These are phyloP conservation scores for Alternaria novae-zelandiae DNA, from an alignment of 2,329 filamentous ascomycete species.

Conservation along the genomic window DNA sequence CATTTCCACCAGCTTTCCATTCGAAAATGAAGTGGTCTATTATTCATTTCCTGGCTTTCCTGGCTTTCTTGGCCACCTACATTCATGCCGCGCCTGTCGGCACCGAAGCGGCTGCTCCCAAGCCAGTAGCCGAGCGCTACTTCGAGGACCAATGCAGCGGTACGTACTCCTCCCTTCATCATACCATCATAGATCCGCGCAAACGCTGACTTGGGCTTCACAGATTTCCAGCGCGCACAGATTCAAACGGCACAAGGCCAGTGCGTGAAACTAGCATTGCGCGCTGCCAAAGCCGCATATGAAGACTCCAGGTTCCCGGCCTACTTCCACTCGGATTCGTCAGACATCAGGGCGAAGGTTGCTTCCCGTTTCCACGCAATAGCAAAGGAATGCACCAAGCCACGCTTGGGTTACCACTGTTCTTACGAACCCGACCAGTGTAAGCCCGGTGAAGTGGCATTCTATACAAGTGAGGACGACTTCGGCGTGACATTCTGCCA, in stretches of 20 bases:
- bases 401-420: background rate
- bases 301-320: background rate
- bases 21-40: background rate
- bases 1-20: background rate
- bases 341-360: background rate
- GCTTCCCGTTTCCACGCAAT: background rate
- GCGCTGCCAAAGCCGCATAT: background rate
- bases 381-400: background rate
- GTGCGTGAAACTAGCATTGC: background rate
- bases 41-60: background rate
- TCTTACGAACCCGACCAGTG: background rate
- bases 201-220: background rate
- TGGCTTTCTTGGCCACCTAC: background rate
- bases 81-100: background rate
- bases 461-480: background rate
- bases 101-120: background rate
- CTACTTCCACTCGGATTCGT: background rate
- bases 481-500: background rate
- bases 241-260: background rate
- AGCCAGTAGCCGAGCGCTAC: background rate
- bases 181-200: background rate
- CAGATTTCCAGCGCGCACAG: background rate
- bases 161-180: background rate
- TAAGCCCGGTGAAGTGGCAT: background rate
- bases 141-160: background rate